Evolutionary conservation across 495 filamentous ascomycete genomes (phyloP).

Genomic region (Chaetomium cochliodes): DNA sequence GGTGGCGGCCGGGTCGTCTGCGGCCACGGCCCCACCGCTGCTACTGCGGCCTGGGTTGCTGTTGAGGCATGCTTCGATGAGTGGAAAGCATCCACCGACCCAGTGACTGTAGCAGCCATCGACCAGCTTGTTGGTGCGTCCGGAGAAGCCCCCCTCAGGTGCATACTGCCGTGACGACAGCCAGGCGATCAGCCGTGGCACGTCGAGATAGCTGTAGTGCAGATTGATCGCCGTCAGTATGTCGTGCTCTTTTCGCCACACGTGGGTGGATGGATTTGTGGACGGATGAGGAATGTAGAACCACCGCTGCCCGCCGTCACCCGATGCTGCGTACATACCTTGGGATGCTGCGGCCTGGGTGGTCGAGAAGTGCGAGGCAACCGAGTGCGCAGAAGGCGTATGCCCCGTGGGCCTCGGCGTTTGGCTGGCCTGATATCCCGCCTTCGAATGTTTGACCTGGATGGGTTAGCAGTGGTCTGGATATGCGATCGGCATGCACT

Average conservation of each 20-base stretch:
- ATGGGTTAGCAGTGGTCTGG: conserved; percentile 11
- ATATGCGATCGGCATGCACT: not conserved
- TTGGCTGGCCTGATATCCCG: conserved; percentile 79
- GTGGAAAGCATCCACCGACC: conserved; percentile 90
- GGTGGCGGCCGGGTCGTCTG: conserved; percentile 7
- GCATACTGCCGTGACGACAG: conserved; percentile 83
- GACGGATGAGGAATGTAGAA: conserved; percentile 11
- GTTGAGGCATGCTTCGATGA: conserved; percentile 75
- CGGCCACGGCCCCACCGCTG: not conserved
- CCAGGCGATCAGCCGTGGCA: conserved; percentile 77
- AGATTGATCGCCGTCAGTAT: conserved; percentile 14
- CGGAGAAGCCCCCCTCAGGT: conserved; percentile 88
- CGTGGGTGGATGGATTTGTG: conserved; percentile 10
- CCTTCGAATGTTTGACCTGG: conserved; percentile 91
- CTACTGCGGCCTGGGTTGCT: conserved; percentile 4
- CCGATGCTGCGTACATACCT: conserved; percentile 44
- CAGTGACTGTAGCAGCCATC: conserved; percentile 98
- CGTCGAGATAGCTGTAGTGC: conserved; percentile 65
- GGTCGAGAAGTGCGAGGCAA: conserved; percentile 76
- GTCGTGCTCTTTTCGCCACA: conserved; percentile 16
- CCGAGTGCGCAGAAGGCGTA: conserved; percentile 95
- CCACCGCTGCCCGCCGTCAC: not conserved
- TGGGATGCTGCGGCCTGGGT: conserved; percentile 67
- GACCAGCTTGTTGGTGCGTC: conserved; percentile 96
- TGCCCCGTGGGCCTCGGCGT: conserved; percentile 88